These are phyloP conservation scores for Wallacemonas rigidus DNA, from an alignment of 208 protist species.

Conservation along the genomic window DNA sequence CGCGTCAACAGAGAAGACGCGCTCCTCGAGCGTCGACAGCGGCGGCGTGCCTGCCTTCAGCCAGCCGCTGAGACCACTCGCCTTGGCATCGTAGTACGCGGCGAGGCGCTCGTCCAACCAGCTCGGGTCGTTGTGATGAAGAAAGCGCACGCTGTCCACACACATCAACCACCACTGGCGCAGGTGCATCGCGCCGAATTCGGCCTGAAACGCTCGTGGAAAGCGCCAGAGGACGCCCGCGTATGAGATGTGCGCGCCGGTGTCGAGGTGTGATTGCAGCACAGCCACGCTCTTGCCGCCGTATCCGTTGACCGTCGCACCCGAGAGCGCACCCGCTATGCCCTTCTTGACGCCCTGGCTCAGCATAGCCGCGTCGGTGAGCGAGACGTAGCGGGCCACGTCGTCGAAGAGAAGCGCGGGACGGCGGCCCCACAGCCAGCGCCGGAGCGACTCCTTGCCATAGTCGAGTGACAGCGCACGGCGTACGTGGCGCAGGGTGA, in stretches of 20 bases:
- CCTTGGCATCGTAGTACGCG: conserved; percentile 36
- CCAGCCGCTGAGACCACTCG: conserved; percentile 34
- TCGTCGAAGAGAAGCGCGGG: conserved; percentile 29
- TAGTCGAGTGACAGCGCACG: conserved; percentile 21
- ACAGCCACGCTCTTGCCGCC: not conserved
- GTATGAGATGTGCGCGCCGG: conserved; percentile 26
- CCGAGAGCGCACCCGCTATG: not conserved
- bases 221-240: conserved; percentile 40
- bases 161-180: conserved; percentile 42
- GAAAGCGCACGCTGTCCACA: conserved; percentile 21
- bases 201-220: conserved; percentile 40
- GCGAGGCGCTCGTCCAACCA: conserved; percentile 33
- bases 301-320: not conserved
- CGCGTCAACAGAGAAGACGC: conserved; percentile 23
- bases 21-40: conserved; percentile 31
- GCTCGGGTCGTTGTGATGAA: conserved; percentile 21
- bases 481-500: conserved; percentile 15
- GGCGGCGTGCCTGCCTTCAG: conserved; percentile 26
- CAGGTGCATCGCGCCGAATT: conserved; percentile 41
- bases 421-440: conserved; percentile 23
- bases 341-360: not conserved
- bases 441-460: conserved; percentile 21
- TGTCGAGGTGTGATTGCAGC: conserved; percentile 8
- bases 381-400: conserved; percentile 25
- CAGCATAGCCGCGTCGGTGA: conserved; percentile 17